Base-by-base conservation (phyloP, 139 green algal genomes). In the Diplosphaera chodatii region DNA sequence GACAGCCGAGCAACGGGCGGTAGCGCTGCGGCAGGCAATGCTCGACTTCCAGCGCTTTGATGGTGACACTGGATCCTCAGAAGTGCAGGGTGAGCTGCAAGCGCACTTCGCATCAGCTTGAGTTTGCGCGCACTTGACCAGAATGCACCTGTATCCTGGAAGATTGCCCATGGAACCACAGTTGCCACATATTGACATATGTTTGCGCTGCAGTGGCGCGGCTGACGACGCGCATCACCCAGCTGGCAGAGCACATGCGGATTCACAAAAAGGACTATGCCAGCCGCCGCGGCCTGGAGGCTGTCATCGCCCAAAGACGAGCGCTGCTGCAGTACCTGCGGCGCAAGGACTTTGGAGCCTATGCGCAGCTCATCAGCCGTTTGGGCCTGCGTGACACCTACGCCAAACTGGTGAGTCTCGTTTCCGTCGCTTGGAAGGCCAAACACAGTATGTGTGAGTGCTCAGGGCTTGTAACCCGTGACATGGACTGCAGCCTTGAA, bases 361-460 rank as follows among this genome's bases (percentile, higher is more conserved):
- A 90, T 59, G 72, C 79, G 18, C 78, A 64, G 21, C 33, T 82
- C 0, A 78, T 91, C 40, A 67, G 32, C 10, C 40, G 72, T 3
- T 67, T 91, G 55, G 79, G 77, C 1, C 75, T 91, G 21, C 85
- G 83, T 69, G 85, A 91, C 71, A 80, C 71, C 65, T 91, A 85
- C 40, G 71, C 66, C 18, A 75, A 73, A 62, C 74, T 81, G 74
- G 82, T 81, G 30, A 33, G 64, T 23, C 63, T 68, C 29, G 6
- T n/a, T 37, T 40, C 18, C 20, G n/a, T 29, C 67, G 27, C n/a
- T 28, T 16, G 25, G 3, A 64, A 29, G 30, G 40, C 29, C 23
- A 62, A 28, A 28, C 22, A 23, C 55, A 3, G n/a, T n/a, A n/a
- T n/a, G n/a, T n/a, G n/a, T n/a, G n/a, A n/a, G n/a, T n/a, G n/a